Evolutionary conservation across 2,329 filamentous ascomycete genomes (phyloP).

Genomic region (Aspergillus sp.): DNA sequence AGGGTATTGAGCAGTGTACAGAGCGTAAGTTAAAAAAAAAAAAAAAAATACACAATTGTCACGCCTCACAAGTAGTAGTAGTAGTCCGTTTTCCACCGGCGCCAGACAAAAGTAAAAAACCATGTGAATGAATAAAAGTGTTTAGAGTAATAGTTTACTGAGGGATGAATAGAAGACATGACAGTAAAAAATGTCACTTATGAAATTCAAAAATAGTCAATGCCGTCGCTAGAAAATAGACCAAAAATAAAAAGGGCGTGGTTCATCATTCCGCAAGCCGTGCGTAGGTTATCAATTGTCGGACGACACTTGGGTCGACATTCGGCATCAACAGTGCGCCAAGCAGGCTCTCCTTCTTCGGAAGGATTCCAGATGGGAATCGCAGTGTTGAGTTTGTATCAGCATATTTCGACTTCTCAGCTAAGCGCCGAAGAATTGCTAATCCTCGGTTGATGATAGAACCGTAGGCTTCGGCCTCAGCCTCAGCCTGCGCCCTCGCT

Average conservation of each 20-base stretch:
- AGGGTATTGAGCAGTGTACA: constrained; percentile 42
- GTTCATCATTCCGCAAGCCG: constrained; percentile 48
- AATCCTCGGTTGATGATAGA: constrained; percentile 67
- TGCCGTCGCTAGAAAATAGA: constrained; percentile 21
- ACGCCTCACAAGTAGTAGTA: constrained; percentile 18
- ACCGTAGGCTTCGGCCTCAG: constrained; percentile 42
- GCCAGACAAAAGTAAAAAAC: constrained; percentile 16
- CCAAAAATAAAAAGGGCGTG: constrained; percentile 10
- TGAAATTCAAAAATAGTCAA: constrained; percentile 13
- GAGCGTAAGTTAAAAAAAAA: constrained; percentile 5
- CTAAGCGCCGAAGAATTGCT: constrained; percentile 65
- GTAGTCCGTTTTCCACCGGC: constrained; percentile 22
- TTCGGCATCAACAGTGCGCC: constrained; percentile 66
- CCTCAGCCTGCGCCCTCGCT: constrained; percentile 37
- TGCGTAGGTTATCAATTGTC: constrained; percentile 66
- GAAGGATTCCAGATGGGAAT: constrained; percentile 63
- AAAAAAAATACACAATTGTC: constrained; percentile 19
- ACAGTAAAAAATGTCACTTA: constrained; percentile 17
- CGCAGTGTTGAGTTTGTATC: constrained; percentile 51
- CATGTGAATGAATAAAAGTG: not conserved
- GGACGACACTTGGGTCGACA: constrained; percentile 62
- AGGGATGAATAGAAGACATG: constrained; percentile 23
- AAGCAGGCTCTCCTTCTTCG: constrained; percentile 66
- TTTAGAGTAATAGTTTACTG: constrained; percentile 20
- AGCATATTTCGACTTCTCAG: constrained; percentile 62